Evolutionary conservation across 1,284 basidiomycete species (phyloP).

Genomic region (Vanrija pseudolonga): DNA sequence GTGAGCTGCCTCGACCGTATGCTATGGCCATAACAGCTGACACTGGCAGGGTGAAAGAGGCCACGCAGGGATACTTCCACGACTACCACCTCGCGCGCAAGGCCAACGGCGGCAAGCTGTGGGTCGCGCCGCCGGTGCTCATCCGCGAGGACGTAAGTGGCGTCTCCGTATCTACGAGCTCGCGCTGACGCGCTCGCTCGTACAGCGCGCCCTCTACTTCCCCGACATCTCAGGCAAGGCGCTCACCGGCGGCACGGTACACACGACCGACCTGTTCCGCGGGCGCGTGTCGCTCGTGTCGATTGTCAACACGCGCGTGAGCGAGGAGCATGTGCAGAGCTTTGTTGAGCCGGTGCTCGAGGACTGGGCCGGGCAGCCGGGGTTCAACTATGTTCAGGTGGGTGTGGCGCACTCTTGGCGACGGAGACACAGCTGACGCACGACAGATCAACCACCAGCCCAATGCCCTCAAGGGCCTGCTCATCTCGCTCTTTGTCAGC

Average conservation of each 20-base stretch:
- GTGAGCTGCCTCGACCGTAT: slow-evolving; percentile 51
- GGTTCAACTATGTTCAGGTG: slow-evolving; percentile 71
- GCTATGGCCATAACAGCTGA: background rate
- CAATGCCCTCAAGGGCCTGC: slow-evolving; percentile 81
- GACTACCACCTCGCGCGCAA: slow-evolving; percentile 77
- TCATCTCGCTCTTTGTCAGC: slow-evolving; percentile 76
- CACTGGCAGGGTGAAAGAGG: slow-evolving; percentile 70
- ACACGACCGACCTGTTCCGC: slow-evolving; percentile 73
- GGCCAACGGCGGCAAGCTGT: slow-evolving; percentile 78
- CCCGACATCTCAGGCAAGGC: slow-evolving; percentile 79
- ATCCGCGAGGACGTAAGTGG: slow-evolving; percentile 79
- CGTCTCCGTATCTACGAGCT: background rate
- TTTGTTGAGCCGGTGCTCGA: slow-evolving; percentile 66
- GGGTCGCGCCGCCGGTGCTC: slow-evolving; percentile 84
- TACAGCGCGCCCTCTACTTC: slow-evolving; percentile 86
- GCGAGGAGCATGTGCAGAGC: slow-evolving; percentile 79
- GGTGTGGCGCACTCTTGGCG: slow-evolving; percentile 20
- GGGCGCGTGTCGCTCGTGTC: slow-evolving; percentile 75
- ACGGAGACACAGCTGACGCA: no score
- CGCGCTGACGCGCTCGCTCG: slow-evolving; percentile 4
- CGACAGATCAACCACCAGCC: slow-evolving; percentile 79
- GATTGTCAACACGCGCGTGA: slow-evolving; percentile 76
- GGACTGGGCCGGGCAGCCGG: slow-evolving; percentile 60
- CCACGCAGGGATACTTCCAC: slow-evolving; percentile 82
- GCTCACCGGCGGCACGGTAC: slow-evolving; percentile 58